A percentile compares a stretch with the other conserved stretches of the same genome.
Evolutionary conservation across 176 grass and related monocot genomes (phyloP).

Genomic region (Zoysia pacifica): DNA sequence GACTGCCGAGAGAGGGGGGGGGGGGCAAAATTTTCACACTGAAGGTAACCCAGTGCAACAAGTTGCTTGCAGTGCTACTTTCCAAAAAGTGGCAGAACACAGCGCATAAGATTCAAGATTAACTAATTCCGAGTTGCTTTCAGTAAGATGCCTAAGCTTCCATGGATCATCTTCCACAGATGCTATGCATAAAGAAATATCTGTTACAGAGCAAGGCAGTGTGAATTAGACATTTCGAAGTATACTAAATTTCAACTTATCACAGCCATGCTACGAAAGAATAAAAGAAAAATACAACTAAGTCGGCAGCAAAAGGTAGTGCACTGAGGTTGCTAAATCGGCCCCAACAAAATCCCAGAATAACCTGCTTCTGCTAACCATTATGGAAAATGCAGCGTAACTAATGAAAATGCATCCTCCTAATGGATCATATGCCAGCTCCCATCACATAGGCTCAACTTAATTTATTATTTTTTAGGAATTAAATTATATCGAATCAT

Average conservation of each 20-base stretch:
- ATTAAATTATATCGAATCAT: neutral
- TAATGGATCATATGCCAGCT: neutral
- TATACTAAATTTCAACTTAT: constrained; percentile 5
- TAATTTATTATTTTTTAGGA: neutral
- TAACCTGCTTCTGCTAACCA: neutral
- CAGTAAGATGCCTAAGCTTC: constrained; percentile 32
- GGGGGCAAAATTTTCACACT: constrained; percentile 48
- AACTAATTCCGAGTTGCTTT: constrained; percentile 13
- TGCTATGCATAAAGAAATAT: constrained; percentile 3
- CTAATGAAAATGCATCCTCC: neutral
- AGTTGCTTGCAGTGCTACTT: constrained; percentile 36
- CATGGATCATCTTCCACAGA: constrained; percentile 23
- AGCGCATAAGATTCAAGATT: neutral
- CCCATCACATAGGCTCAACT: neutral
- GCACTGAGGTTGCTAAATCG: neutral
- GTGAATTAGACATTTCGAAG: constrained; percentile 11
- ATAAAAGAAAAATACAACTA: constrained; percentile 5
- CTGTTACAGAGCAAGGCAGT: constrained; percentile 26
- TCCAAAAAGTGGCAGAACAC: constrained; percentile 5
- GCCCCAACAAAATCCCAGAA: constrained; percentile 3
- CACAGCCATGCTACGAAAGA: constrained; percentile 5
- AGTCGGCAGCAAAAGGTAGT: neutral
- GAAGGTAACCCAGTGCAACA: constrained; percentile 37
- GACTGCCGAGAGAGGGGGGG: constrained; percentile 10
- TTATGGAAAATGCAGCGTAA: neutral